Base-by-base conservation (phyloP, 1,139 yeast species). In the Taphrina pruni region DNA sequence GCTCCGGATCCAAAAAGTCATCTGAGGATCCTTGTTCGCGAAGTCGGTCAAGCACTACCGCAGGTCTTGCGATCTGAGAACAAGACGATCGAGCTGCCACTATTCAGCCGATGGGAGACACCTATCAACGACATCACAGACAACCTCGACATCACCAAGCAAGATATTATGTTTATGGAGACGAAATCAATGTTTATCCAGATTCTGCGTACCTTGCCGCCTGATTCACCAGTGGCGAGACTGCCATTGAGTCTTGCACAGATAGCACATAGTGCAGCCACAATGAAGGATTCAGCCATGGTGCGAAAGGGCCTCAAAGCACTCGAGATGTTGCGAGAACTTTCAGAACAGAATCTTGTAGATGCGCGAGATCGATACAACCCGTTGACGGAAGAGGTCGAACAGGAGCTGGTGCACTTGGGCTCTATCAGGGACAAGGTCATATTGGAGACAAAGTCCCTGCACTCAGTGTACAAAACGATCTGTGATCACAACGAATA, bases 401-500 rank as follows among this genome's bases (percentile, higher is more conserved):
- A 78, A 45, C 77, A 77, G 55, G 81, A 79, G 70, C 73, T 79
- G n/a, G 74, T 76, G 57, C 81, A 78, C 64, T 73, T 79, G 45
- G 81, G 81, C 6, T 78, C 80, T n/a, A 70, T 78, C 45, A 76
- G 75, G 52, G 79, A 77, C 36, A 76, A 79, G 8, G 80, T 78
- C 11, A 76, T 76, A 41, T 74, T 72, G 50, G 82, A 79, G 73
- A 76, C 79, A 6, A 68, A 66, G 32, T 78, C 80, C 9, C 73
- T 79, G 26, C 78, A 78, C 54, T 77, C 76, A 20, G 82, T 79
- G 12, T 77, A 75, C 71, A 70, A 75, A 12, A 75, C 78, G 48
- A 78, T 79, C 50, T 71, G 76, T 11, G 81, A 79, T 64, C 82
- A 79, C 70, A 79, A 79, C 60, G 80, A 78, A 56, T 79, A 79